phyloP scores from a whole-genome alignment of 2,329 filamentous ascomycete species.

The Aspergillus terreus region DNA sequence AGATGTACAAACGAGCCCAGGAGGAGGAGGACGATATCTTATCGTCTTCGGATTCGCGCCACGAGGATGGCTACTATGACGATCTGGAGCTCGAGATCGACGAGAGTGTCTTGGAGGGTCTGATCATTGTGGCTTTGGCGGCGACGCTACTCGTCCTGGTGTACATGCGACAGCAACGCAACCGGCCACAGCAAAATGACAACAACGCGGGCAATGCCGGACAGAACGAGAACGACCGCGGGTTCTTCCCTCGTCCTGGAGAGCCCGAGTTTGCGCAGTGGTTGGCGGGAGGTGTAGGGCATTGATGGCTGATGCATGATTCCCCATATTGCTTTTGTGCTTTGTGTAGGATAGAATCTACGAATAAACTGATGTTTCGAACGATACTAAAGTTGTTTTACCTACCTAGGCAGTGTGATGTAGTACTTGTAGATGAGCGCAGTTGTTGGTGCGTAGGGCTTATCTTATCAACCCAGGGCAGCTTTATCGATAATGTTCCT shows the following conservation, averaged over 20 bases:
- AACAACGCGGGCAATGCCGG: slow-evolving; percentile 24
- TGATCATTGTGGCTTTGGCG: slow-evolving; percentile 76
- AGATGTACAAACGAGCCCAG: slow-evolving; percentile 40
- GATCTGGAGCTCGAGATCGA: slow-evolving; percentile 63
- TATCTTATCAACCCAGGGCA: not conserved
- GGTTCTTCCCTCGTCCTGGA: slow-evolving; percentile 62
- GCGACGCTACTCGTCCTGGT: slow-evolving; percentile 72
- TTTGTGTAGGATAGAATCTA: slow-evolving; percentile 12
- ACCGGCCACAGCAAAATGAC: slow-evolving; percentile 35
- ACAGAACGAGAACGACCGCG: slow-evolving; percentile 41
- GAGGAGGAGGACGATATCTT: slow-evolving; percentile 33
- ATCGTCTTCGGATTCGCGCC: slow-evolving; percentile 21
- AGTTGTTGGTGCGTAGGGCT: not conserved
- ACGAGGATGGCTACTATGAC: slow-evolving; percentile 55
- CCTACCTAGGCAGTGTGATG: too few relatives aligned
- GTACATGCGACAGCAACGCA: slow-evolving; percentile 61
- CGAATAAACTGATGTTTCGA: not conserved
- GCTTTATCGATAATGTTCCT: slow-evolving; percentile 15
- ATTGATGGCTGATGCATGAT: slow-evolving; percentile 30
- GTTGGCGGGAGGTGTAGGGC: slow-evolving; percentile 62
- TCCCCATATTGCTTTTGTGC: slow-evolving; percentile 2
- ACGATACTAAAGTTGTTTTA: too few relatives aligned
- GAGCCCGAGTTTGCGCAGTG: slow-evolving; percentile 68
- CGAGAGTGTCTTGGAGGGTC: slow-evolving; percentile 76
- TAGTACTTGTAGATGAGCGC: not conserved